These are phyloP conservation scores for Brettanomyces nanus DNA, from an alignment of 805 yeast genomes.

Conservation along the genomic window DNA sequence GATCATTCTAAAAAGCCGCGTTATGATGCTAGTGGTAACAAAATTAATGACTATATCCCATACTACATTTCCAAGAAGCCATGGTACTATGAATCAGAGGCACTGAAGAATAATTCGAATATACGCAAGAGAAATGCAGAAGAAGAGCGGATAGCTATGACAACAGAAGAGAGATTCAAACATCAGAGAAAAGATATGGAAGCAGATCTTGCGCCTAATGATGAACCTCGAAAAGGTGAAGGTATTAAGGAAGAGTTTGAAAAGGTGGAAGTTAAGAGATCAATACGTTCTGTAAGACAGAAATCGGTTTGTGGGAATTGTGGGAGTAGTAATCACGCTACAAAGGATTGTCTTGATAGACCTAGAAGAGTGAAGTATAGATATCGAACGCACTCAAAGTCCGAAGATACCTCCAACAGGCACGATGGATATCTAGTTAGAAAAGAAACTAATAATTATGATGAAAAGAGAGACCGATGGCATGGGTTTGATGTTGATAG, in stretches of 20 bases:
- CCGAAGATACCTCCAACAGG: constrained; percentile 8
- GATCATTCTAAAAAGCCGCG: constrained; percentile 16
- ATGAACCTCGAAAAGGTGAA: constrained; percentile 44
- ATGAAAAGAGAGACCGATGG: constrained; percentile 74
- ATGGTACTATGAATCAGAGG: constrained; percentile 28
- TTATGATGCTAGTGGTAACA: constrained; percentile 26
- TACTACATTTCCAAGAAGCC: constrained; percentile 32
- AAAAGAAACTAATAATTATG: constrained; percentile 41
- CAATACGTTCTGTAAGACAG: background rate
- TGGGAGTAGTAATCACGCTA: constrained; percentile 42
- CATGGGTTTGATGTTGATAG: constrained; percentile 57
- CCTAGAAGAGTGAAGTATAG: constrained; percentile 37
- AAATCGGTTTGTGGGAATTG: constrained; percentile 27
- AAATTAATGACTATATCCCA: constrained; percentile 25
- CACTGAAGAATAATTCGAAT: constrained; percentile 21
- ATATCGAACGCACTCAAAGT: constrained; percentile 19
- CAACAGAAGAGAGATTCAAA: constrained; percentile 37
- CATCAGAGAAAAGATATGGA: constrained; percentile 47
- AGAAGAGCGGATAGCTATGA: constrained; percentile 14
- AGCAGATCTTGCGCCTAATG: constrained; percentile 31
- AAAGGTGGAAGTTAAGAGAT: background rate
- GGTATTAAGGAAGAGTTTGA: constrained; percentile 46
- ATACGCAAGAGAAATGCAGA: constrained; percentile 20
- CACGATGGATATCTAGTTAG: constrained; percentile 2
- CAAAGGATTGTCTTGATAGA: constrained; percentile 50